Conservation (phyloP, 2,329 filamentous ascomycete genomes). For the Talaromyces albobiverticillius region DNA sequence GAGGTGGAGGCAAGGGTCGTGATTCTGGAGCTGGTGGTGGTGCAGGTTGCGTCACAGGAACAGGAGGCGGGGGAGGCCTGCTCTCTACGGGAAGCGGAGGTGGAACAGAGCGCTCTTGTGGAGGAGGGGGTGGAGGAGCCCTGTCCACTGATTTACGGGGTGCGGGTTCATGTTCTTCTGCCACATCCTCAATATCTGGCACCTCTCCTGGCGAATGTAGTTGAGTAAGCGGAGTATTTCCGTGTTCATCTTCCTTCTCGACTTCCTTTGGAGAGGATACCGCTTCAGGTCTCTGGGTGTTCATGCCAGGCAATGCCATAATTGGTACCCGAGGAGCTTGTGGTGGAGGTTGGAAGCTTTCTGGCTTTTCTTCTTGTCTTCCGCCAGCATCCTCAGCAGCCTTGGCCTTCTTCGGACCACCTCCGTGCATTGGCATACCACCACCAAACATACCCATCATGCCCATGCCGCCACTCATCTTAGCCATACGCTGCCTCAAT, state of each 20-base stretch:
- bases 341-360: conserved; percentile 27
- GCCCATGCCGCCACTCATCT: conserved; percentile 96
- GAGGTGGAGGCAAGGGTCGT: conserved; percentile 43
- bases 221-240: conserved; percentile 40
- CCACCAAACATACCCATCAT: conserved; percentile 92
- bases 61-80: conserved; percentile 36
- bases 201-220: conserved; percentile 46
- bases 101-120: conserved; percentile 50
- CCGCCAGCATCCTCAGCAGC: conserved; percentile 35
- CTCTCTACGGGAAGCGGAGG: conserved; percentile 41
- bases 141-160: conserved; percentile 40
- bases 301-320: conserved; percentile 69
- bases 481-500: conserved; percentile 91
- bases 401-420: conserved; percentile 49
- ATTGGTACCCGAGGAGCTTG: conserved; percentile 50
- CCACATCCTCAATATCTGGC: conserved; percentile 54
- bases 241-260: conserved; percentile 52
- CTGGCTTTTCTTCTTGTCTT: conserved; percentile 27
- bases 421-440: conserved; percentile 60
- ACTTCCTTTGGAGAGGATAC: conserved; percentile 43
- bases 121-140: conserved; percentile 44
- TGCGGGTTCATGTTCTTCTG: conserved; percentile 30
- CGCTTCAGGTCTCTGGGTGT: conserved; percentile 49
- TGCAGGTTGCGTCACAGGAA: conserved; percentile 32
- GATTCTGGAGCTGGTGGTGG: conserved; percentile 44